These are phyloP conservation scores for Wickerhamiella azymoides DNA, from an alignment of 805 yeast genomes.

Conservation along the genomic window DNA sequence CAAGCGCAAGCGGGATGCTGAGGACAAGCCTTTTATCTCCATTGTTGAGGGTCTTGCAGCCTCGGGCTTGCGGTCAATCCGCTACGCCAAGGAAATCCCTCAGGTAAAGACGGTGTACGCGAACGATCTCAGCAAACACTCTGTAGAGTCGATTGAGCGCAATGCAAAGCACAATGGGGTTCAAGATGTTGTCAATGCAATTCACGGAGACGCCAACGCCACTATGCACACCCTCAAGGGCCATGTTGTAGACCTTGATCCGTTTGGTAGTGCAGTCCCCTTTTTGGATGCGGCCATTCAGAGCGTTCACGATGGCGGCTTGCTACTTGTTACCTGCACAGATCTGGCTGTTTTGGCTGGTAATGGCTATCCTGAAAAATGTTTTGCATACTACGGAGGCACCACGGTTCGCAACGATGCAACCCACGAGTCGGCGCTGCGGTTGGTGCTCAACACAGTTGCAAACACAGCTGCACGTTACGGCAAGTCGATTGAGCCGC, in stretches of 20 bases:
- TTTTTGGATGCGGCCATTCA: conserved; percentile 87
- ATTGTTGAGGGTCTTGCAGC: conserved; percentile 89
- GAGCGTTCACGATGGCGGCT: conserved; percentile 68
- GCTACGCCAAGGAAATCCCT: conserved; percentile 89
- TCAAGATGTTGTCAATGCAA: conserved; percentile 41
- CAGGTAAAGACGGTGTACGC: conserved; percentile 62
- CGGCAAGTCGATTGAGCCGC: conserved; percentile 75
- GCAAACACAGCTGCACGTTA: conserved; percentile 80
- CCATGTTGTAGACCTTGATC: conserved; percentile 87
- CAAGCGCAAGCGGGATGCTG: conserved; percentile 12
- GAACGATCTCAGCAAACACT: conserved; percentile 75
- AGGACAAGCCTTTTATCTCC: conserved; percentile 36
- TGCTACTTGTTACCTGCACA: conserved; percentile 85
- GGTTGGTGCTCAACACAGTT: conserved; percentile 66
- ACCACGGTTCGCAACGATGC: conserved; percentile 73
- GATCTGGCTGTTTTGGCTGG: conserved; percentile 95
- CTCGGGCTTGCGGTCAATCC: conserved; percentile 82
- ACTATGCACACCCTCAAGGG: conserved; percentile 43
- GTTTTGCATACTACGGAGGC: conserved; percentile 91
- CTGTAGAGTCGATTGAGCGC: conserved; percentile 64
- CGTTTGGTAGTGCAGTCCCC: conserved; percentile 96
- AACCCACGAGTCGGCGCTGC: conserved; percentile 83
- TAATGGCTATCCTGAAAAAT: conserved; percentile 90
- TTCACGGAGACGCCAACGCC: conserved; percentile 82
- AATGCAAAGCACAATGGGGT: conserved; percentile 60